These are phyloP conservation scores for Tulasnella sp. DNA, from an alignment of 768 basidiomycete species.

Conservation along the genomic window DNA sequence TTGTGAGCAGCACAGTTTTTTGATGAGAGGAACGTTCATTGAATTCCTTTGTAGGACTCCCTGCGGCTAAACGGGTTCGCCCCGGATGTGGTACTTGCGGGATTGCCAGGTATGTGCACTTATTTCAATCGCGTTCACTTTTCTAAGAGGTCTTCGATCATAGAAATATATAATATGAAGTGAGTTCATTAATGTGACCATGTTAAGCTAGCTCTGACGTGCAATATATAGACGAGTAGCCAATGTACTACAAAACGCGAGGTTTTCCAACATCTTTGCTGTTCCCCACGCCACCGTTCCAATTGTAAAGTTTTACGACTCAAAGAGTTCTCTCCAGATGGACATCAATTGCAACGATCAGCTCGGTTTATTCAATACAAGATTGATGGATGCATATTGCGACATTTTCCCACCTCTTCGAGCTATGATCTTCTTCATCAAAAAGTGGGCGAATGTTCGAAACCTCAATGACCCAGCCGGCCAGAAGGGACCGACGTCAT, in stretches of 20 bases:
- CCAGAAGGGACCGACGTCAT: constrained; percentile 25
- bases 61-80: constrained; percentile 24
- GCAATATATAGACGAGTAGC: constrained; percentile 25
- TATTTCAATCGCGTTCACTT: not conserved
- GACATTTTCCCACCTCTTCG: constrained; percentile 30
- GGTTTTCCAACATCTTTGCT: constrained; percentile 24
- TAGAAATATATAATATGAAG: constrained; percentile 27
- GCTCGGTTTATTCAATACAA: constrained; percentile 40
- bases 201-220: not conserved
- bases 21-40: not conserved
- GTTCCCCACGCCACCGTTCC: constrained; percentile 29
- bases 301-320: constrained; percentile 41
- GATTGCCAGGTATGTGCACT: constrained; percentile 24
- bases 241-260: constrained; percentile 22
- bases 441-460: constrained; percentile 45
- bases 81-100: constrained; percentile 21
- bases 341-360: constrained; percentile 55
- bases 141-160: not conserved
- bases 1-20: constrained; percentile 29
- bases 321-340: constrained; percentile 30
- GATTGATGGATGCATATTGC: constrained; percentile 41
- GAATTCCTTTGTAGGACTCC: constrained; percentile 24
- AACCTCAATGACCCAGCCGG: constrained; percentile 37
- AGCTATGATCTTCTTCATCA: constrained; percentile 36
- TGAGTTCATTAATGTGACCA: constrained; percentile 11